These are phyloP conservation scores for Aspergillus pseudoglaucus DNA, from an alignment of 2,329 filamentous ascomycete species.

Conservation along the genomic window DNA sequence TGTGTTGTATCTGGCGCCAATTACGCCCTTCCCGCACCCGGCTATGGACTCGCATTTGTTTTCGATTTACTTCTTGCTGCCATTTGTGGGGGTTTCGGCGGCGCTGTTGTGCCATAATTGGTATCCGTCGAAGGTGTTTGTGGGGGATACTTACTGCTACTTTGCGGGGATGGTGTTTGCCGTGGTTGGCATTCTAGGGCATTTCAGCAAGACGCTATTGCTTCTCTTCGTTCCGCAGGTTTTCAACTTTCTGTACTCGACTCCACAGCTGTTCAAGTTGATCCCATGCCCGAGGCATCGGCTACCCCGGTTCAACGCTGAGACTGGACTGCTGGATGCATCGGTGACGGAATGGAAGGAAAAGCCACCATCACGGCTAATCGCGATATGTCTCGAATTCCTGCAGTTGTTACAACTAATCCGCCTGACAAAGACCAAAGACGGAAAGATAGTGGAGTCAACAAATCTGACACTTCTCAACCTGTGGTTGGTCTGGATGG, in stretches of 20 bases:
- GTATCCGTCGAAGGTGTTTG: conserved; percentile 92
- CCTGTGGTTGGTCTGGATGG: conserved; percentile 92
- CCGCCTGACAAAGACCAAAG: conserved; percentile 58
- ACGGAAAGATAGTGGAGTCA: conserved; percentile 68
- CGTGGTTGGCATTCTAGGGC: conserved; percentile 89
- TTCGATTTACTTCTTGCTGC: conserved; percentile 87
- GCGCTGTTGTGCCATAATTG: conserved; percentile 88
- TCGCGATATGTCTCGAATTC: conserved; percentile 60
- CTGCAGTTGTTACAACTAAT: conserved; percentile 64
- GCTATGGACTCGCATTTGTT: conserved; percentile 94
- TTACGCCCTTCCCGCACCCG: conserved; percentile 78
- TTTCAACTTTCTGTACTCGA: conserved; percentile 93
- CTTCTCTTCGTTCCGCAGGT: conserved; percentile 88
- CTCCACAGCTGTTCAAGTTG: conserved; percentile 81
- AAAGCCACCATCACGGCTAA: conserved; percentile 59
- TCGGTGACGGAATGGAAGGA: conserved; percentile 69
- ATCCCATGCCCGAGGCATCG: conserved; percentile 91
- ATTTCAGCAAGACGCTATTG: conserved; percentile 95
- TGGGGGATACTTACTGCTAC: conserved; percentile 98
- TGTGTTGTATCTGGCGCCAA: conserved; percentile 67
- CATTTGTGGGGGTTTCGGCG: conserved; percentile 85
- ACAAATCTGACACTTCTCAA: conserved; percentile 92
- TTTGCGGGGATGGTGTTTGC: conserved; percentile 99
- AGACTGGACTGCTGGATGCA: conserved; percentile 77
- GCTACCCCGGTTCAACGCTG: conserved; percentile 78